These are phyloP conservation scores for Rehmannia glutinosa DNA, from an alignment of 257 asterid species.

Conservation along the genomic window DNA sequence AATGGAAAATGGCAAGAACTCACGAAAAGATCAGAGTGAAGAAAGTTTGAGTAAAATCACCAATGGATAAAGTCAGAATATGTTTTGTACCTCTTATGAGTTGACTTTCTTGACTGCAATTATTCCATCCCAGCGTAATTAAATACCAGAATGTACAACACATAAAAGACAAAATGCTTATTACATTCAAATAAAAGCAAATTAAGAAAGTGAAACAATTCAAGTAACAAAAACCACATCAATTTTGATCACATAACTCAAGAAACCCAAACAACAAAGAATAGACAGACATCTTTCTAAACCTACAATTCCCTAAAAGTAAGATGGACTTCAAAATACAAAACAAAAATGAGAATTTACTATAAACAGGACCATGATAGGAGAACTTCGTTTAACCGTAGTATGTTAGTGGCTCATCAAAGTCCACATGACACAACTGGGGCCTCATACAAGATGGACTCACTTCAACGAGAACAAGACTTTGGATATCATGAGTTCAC, in stretches of 20 bases:
- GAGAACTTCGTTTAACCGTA: background rate
- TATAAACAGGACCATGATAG: background rate
- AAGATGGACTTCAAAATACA: conserved; percentile 1
- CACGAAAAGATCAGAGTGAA: conserved; percentile 5
- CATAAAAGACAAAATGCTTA: conserved; percentile 12
- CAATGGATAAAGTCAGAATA: background rate
- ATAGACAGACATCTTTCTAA: background rate
- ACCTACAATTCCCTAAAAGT: background rate
- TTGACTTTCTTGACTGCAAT: conserved; percentile 69
- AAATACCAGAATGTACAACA: conserved; percentile 17
- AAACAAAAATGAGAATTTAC: conserved; percentile 2
- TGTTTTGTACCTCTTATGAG: conserved; percentile 62
- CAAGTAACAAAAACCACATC: background rate
- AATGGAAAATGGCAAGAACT: background rate
- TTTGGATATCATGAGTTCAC: background rate
- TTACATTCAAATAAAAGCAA: conserved; percentile 6
- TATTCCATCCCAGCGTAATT: conserved; percentile 32
- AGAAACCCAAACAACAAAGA: background rate
- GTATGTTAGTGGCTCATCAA: conserved; percentile 1
- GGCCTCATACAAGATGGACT: background rate
- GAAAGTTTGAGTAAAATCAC: background rate
- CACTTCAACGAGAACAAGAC: background rate
- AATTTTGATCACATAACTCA: background rate
- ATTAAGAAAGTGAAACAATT: background rate
- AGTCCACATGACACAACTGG: background rate